phyloP scores from a whole-genome alignment of 495 filamentous ascomycete genomes.

The Penicillium pulvis region DNA sequence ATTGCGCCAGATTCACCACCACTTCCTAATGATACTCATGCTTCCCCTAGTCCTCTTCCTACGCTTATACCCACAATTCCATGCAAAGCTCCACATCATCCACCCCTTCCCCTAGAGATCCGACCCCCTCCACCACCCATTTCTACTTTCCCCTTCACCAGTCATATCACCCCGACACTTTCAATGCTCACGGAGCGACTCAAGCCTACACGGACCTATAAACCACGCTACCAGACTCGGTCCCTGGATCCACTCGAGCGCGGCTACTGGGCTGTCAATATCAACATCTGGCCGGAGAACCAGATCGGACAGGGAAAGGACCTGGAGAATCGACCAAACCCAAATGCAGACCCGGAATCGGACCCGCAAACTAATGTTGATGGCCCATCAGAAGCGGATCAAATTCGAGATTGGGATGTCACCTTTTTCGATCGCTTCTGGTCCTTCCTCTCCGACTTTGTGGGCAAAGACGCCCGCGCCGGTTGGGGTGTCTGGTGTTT shows the following conservation, averaged over 20 bases:
- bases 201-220: conserved; percentile 50
- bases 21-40: not conserved
- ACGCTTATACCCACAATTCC: not conserved
- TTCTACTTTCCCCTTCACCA: conserved; percentile 40
- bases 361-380: not conserved
- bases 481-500: conserved; percentile 70
- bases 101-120: conserved; percentile 38
- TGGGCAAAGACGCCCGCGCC: conserved; percentile 55
- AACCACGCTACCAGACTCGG: conserved; percentile 53
- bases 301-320: not conserved
- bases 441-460: conserved; percentile 60
- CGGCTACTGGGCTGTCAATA: conserved; percentile 67
- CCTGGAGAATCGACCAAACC: not conserved
- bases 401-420: conserved; percentile 22
- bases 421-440: conserved; percentile 53
- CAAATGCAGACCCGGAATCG: not conserved
- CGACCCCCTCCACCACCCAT: conserved; percentile 47
- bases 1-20: not conserved
- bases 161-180: conserved; percentile 59
- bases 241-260: conserved; percentile 58
- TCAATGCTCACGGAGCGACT: conserved; percentile 54
- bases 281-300: conserved; percentile 24
- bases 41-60: not conserved
- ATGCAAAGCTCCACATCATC: conserved; percentile 5
- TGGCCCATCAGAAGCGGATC: not conserved